A percentile compares a stretch with the other conserved stretches of the same genome.
Conservation (phyloP, 345 rosid genomes). For the Eucalyptus grandis region DNA sequence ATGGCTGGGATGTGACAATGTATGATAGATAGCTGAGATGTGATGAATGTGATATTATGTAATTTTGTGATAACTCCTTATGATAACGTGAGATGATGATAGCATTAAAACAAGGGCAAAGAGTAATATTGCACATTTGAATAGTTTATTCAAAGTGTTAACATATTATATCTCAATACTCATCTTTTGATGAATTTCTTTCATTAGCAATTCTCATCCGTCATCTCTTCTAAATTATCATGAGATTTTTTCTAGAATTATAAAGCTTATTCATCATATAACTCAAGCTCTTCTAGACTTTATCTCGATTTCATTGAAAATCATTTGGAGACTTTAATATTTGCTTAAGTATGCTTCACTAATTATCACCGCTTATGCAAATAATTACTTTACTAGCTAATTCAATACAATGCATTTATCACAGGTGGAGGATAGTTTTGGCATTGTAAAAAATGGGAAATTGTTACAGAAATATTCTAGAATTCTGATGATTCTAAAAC, state of each 20-base stretch:
- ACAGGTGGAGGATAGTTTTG: background rate
- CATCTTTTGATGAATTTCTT: background rate
- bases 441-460: no score
- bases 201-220: background rate
- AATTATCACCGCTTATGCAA: background rate
- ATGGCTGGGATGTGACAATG: background rate
- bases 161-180: background rate
- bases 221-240: background rate
- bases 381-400: background rate
- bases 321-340: background rate
- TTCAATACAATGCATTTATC: background rate
- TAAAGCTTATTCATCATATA: background rate
- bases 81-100: background rate
- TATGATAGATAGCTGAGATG: background rate
- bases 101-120: background rate
- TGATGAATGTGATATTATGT: background rate
- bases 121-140: background rate
- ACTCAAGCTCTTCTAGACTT: background rate
- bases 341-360: background rate
- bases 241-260: background rate
- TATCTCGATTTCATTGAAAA: background rate
- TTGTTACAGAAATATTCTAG: background rate
- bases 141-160: background rate
- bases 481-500: background rate
- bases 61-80: background rate